phyloP scores from a whole-genome alignment of 257 asterid species.

The Solanum arcanum region DNA sequence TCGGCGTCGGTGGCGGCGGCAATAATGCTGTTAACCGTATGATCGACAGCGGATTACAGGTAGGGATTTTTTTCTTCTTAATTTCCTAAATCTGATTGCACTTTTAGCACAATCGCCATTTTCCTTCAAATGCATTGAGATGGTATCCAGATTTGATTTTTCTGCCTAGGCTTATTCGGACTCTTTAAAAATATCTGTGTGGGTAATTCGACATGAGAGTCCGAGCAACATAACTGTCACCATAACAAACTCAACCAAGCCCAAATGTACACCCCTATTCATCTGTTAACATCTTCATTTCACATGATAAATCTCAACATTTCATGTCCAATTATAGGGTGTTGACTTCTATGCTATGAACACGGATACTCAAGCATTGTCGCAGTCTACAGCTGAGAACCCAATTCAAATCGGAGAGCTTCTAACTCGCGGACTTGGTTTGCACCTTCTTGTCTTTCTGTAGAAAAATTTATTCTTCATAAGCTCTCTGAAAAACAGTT shows the following conservation, averaged over 20 bases:
- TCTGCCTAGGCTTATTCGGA: not conserved
- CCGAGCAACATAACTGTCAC: not conserved
- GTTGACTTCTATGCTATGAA: slow-evolving; percentile 91
- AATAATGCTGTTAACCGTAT: slow-evolving; percentile 96
- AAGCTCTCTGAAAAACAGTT: not conserved
- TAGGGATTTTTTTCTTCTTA: not conserved
- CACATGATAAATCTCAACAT: not conserved
- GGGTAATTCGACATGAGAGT: no score
- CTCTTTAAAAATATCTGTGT: not conserved
- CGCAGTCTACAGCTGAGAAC: slow-evolving; percentile 74
- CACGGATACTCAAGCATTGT: slow-evolving; percentile 90
- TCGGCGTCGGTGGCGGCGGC: slow-evolving; percentile 97
- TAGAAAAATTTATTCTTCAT: not conserved
- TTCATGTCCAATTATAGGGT: slow-evolving; percentile 37
- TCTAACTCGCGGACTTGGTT: slow-evolving; percentile 97
- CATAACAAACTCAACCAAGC: not conserved
- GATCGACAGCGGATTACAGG: slow-evolving; percentile 92
- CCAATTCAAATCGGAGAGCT: slow-evolving; percentile 97
- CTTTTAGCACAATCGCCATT: not conserved
- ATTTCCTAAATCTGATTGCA: not conserved
- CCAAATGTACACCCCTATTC: not conserved
- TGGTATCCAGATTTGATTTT: not conserved
- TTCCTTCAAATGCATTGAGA: not conserved
- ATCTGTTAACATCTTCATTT: not conserved
- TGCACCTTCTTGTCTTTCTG: not conserved